Conservation (phyloP, 2,329 filamentous ascomycete species). For the Cyanodermella asteris region DNA sequence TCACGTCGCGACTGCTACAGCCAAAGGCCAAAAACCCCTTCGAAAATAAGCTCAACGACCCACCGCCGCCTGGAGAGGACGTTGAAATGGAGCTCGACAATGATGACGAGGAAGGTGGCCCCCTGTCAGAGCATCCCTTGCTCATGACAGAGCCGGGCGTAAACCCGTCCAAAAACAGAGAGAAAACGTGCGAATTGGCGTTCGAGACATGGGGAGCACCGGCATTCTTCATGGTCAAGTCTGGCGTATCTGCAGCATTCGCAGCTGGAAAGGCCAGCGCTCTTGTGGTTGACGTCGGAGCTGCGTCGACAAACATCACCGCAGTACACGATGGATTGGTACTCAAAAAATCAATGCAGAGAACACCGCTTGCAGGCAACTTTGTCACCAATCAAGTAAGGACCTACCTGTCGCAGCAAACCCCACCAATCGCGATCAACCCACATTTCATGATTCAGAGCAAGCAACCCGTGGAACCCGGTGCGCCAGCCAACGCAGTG, state of each 20-base stretch:
- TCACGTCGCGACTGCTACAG: constrained; percentile 71
- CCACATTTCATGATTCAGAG: constrained; percentile 75
- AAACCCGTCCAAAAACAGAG: constrained; percentile 70
- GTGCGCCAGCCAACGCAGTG: constrained; percentile 53
- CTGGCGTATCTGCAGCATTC: constrained; percentile 76
- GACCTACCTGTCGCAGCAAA: constrained; percentile 45
- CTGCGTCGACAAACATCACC: constrained; percentile 69
- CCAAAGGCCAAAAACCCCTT: constrained; percentile 45
- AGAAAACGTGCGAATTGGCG: constrained; percentile 86
- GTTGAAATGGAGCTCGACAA: constrained; percentile 41
- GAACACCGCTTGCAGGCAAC: constrained; percentile 66
- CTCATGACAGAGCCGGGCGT: constrained; percentile 87
- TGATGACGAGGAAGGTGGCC: constrained; percentile 44
- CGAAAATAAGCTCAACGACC: constrained; percentile 63
- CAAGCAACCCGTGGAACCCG: constrained; percentile 75
- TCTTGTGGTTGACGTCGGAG: constrained; percentile 78
- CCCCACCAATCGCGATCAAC: constrained; percentile 51
- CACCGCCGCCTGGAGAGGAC: constrained; percentile 30
- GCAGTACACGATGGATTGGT: constrained; percentile 90
- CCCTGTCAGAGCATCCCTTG: constrained; percentile 70
- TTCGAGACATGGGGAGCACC: constrained; percentile 95
- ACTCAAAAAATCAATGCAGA: constrained; percentile 70
- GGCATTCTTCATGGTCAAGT: constrained; percentile 81
- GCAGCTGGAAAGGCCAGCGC: constrained; percentile 84
- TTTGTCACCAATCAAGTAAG: constrained; percentile 82